Evolutionary conservation across 2,329 filamentous ascomycete genomes (phyloP).

Genomic region (Aspergillus sp.): DNA sequence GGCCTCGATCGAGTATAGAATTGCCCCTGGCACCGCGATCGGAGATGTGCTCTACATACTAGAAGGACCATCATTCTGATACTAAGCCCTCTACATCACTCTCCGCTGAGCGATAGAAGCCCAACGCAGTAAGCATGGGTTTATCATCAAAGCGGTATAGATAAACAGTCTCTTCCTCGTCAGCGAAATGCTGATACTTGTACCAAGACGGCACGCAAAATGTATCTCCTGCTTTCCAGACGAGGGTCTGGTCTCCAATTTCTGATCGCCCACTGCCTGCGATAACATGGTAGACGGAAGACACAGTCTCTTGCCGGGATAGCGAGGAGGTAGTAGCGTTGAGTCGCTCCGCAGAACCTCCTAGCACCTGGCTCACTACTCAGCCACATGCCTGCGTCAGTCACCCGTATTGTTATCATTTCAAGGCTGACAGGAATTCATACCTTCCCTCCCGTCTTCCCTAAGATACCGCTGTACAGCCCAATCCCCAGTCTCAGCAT

Average conservation of each 20-base stretch:
- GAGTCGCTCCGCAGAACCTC: slow-evolving; percentile 49
- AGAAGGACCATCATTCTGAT: no score
- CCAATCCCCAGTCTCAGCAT: slow-evolving; percentile 32
- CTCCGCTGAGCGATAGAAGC: slow-evolving; percentile 48
- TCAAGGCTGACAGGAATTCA: not conserved
- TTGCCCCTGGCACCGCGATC: no score
- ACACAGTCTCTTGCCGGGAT: slow-evolving; percentile 49
- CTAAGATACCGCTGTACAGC: slow-evolving; percentile 34
- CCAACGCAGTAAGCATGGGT: slow-evolving; percentile 54
- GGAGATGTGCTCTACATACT: no score
- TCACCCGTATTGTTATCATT: no score
- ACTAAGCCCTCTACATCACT: slow-evolving; percentile 44
- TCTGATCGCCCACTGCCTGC: slow-evolving; percentile 45
- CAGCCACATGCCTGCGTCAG: not conserved
- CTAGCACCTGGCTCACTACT: slow-evolving; percentile 50
- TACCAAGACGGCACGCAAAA: slow-evolving; percentile 58
- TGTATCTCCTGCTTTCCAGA: slow-evolving; percentile 54
- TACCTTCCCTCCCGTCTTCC: slow-evolving; percentile 36
- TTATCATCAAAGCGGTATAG: slow-evolving; percentile 57
- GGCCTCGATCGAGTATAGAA: no score
- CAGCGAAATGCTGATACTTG: slow-evolving; percentile 49
- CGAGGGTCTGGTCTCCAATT: slow-evolving; percentile 39
- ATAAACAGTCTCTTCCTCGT: slow-evolving; percentile 41
- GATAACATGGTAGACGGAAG: slow-evolving; percentile 55
- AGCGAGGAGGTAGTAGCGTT: slow-evolving; percentile 38